Conservation (phyloP, 2,329 filamentous ascomycete genomes). For the Penicillium sp. region DNA sequence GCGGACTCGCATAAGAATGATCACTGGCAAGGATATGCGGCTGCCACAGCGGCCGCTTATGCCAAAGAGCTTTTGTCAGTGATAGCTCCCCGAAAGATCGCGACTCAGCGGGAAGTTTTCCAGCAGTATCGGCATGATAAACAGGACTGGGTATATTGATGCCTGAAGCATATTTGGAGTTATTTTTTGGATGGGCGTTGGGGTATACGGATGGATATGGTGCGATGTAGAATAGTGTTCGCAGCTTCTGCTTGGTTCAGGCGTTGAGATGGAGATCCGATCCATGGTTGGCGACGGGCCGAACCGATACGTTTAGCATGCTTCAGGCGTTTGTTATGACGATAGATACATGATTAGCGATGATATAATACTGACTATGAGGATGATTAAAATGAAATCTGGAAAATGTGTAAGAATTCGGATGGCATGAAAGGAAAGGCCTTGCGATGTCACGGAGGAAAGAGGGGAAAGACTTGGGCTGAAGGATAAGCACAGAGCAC, state of each 20-base stretch:
- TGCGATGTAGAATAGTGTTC: background rate
- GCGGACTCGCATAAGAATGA: slow-evolving; percentile 10
- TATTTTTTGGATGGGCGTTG: background rate
- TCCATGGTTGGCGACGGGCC: background rate
- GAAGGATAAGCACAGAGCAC: background rate
- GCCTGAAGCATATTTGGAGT: background rate
- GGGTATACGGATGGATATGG: background rate
- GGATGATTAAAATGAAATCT: background rate
- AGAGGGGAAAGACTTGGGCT: background rate
- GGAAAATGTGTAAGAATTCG: background rate
- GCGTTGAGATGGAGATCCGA: background rate
- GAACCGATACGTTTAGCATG: background rate
- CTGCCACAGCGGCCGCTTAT: background rate
- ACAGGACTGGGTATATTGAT: background rate
- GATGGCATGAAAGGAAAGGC: background rate
- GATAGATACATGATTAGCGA: background rate
- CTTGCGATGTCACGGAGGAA: background rate
- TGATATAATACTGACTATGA: background rate
- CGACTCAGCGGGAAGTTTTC: background rate
- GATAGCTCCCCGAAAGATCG: background rate
- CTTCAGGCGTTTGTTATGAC: background rate
- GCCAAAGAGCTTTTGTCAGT: slow-evolving; percentile 4
- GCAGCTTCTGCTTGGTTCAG: background rate
- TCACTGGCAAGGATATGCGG: slow-evolving; percentile 2
- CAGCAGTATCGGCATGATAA: background rate